A percentile compares a stretch with the other conserved stretches of the same genome.
Conservation (phyloP, 805 yeast genomes). For the Zygosaccharomyces lentus region DNA sequence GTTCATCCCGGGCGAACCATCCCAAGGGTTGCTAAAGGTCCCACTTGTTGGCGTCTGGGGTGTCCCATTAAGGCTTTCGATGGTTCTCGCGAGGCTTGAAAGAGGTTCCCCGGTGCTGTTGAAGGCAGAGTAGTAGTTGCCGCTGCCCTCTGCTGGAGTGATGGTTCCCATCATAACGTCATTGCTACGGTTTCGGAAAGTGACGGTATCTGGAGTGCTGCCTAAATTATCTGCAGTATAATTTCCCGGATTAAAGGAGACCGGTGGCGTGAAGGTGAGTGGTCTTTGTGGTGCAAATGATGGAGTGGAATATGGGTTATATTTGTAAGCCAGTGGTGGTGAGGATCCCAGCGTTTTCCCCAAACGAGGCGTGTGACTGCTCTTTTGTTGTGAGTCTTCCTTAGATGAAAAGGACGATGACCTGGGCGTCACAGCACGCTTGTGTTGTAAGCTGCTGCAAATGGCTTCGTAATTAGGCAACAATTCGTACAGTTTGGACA, state of each 20-base stretch:
- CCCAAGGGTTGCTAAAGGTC: constrained; percentile 18
- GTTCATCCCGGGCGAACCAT: constrained; percentile 15
- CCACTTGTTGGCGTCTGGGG: constrained; percentile 19
- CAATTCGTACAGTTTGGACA: constrained; percentile 15
- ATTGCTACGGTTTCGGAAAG: not conserved
- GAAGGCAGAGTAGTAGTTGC: not conserved
- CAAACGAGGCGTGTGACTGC: not conserved
- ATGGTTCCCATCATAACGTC: not conserved
- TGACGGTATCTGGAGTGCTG: constrained; percentile 2
- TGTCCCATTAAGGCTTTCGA: constrained; percentile 6
- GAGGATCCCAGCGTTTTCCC: constrained; percentile 1
- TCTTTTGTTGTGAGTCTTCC: constrained; percentile 1
- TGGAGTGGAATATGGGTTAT: constrained; percentile 25
- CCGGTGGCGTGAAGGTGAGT: not conserved
- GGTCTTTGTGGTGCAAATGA: constrained; percentile 22
- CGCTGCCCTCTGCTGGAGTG: not conserved
- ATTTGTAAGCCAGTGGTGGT: constrained; percentile 13
- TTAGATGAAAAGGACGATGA: not conserved
- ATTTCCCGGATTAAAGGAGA: not conserved
- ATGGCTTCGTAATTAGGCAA: constrained; percentile 17
- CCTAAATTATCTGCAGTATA: not conserved
- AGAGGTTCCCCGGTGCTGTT: constrained; percentile 1
- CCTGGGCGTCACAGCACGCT: not conserved
- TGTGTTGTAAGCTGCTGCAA: not conserved
- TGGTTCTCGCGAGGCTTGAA: constrained; percentile 1